A percentile compares a stretch with the other conserved stretches of the same genome.
These are phyloP conservation scores for Penicillium sp. DNA, from an alignment of 2,329 filamentous ascomycete species.

Conservation along the genomic window DNA sequence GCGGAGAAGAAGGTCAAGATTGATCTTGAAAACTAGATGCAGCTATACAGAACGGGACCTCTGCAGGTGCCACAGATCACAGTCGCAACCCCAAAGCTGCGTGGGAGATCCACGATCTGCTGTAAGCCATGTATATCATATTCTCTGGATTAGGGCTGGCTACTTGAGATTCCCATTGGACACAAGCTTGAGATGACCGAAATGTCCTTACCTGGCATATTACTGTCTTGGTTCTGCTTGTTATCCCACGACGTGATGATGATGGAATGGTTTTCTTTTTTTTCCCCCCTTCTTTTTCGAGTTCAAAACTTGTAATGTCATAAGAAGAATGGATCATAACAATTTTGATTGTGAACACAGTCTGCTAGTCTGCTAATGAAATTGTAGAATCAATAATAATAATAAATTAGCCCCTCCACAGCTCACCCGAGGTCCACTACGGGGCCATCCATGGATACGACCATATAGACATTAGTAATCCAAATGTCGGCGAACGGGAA, in stretches of 20 bases:
- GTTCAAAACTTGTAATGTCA: conserved; percentile 5
- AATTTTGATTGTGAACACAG: background rate
- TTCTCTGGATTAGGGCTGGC: background rate
- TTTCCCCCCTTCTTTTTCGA: background rate
- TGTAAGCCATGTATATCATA: background rate
- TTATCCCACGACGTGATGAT: conserved; percentile 17
- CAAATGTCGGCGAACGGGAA: background rate
- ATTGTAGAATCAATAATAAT: background rate
- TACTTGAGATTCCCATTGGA: background rate
- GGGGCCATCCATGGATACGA: too few relatives aligned
- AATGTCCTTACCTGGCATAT: background rate
- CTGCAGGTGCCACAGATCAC: background rate
- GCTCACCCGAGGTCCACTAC: background rate
- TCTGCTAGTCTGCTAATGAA: background rate
- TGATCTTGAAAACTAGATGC: conserved; percentile 55
- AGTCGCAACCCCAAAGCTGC: background rate
- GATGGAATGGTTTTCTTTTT: conserved; percentile 15
- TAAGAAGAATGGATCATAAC: conserved; percentile 3
- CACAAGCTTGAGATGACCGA: background rate
- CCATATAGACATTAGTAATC: background rate
- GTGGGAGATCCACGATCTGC: background rate
- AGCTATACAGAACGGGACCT: background rate
- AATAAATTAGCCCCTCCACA: background rate
- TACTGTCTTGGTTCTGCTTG: background rate
- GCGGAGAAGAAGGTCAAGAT: conserved; percentile 64